phyloP scores from a whole-genome alignment of 1,284 basidiomycete genomes.

The Ceratobasidium sp. region DNA sequence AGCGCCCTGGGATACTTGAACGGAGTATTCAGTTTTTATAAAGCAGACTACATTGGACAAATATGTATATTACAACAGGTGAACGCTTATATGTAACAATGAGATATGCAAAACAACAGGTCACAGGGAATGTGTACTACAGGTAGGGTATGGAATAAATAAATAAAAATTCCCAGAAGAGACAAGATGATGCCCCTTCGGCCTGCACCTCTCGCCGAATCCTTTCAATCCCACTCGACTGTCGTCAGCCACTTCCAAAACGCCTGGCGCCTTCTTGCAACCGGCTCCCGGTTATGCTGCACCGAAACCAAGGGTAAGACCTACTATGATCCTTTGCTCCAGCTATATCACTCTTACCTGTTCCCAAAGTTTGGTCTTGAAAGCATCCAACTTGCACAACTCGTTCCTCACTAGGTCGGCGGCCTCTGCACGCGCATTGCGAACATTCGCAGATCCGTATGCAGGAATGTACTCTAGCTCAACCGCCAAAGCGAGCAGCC shows the following conservation, averaged over 20 bases:
- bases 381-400: neutral
- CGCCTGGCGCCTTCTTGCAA: neutral
- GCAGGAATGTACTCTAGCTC: neutral
- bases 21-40: too few relatives aligned
- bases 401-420: neutral
- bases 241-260: slow-evolving; percentile 12
- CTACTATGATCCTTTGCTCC: neutral
- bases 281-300: neutral
- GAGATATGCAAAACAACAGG: too few relatives aligned
- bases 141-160: neutral
- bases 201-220: neutral
- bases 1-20: too few relatives aligned
- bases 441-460: neutral
- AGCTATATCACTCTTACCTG: neutral
- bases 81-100: too few relatives aligned
- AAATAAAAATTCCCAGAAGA: neutral
- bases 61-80: too few relatives aligned
- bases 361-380: neutral
- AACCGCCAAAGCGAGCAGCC: neutral
- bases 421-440: neutral
- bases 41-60: too few relatives aligned
- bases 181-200: neutral
- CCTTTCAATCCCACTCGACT: slow-evolving; percentile 3
- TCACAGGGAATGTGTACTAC: neutral
- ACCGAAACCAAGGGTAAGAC: neutral